phyloP scores from a whole-genome alignment of 805 yeast species.

The Candida golubevii region DNA sequence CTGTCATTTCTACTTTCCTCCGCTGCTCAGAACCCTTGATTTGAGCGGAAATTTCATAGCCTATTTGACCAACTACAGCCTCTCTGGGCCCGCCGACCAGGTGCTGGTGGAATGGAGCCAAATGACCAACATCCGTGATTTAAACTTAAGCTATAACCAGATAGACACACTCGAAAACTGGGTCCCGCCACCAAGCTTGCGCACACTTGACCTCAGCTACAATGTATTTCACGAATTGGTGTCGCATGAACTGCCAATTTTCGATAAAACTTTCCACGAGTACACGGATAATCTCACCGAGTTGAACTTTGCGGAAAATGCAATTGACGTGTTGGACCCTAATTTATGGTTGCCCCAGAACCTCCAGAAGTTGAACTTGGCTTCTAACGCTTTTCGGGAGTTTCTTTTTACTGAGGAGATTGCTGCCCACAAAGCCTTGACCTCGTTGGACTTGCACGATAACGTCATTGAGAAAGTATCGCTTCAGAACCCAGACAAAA shows the following conservation, averaged over 20 bases:
- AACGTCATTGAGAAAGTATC: slow-evolving; percentile 9
- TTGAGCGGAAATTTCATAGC: slow-evolving; percentile 24
- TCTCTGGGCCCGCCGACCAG: slow-evolving; percentile 1
- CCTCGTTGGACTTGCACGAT: slow-evolving; percentile 12
- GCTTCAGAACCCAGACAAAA: slow-evolving; percentile 1
- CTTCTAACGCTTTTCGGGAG: slow-evolving; percentile 17
- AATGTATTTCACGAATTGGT: slow-evolving; percentile 13
- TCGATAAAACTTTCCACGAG: neutral
- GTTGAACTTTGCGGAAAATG: slow-evolving; percentile 16
- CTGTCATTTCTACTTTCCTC: slow-evolving; percentile 22
- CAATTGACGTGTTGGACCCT: slow-evolving; percentile 11
- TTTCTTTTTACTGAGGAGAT: slow-evolving; percentile 12
- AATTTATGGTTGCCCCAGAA: slow-evolving; percentile 14
- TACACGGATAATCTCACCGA: slow-evolving; percentile 2
- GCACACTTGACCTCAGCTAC: slow-evolving; percentile 13
- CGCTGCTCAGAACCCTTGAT: slow-evolving; percentile 19
- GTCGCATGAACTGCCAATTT: slow-evolving; percentile 11
- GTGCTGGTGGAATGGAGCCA: slow-evolving; percentile 21
- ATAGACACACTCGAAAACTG: slow-evolving; percentile 18
- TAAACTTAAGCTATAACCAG: slow-evolving; percentile 23
- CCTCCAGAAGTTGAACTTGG: slow-evolving; percentile 12
- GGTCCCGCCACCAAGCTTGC: slow-evolving; percentile 16
- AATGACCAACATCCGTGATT: slow-evolving; percentile 18
- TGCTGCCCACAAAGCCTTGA: slow-evolving; percentile 11
- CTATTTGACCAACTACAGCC: slow-evolving; percentile 20